These are phyloP conservation scores for Penicillium roqueforti DNA, from an alignment of 495 filamentous ascomycete genomes.

Conservation along the genomic window DNA sequence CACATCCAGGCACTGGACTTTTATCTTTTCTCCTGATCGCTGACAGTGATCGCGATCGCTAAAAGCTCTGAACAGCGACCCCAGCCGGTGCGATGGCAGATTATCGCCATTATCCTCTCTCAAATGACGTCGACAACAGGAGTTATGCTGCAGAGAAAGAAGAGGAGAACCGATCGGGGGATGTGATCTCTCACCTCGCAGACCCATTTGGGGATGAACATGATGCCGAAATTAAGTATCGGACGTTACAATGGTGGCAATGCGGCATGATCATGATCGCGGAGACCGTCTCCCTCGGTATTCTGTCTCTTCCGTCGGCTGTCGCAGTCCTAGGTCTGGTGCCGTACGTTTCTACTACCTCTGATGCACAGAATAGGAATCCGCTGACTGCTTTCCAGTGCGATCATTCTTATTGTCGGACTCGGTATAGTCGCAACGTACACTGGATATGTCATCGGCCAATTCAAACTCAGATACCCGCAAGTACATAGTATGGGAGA, in stretches of 20 bases:
- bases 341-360: conserved; percentile 14
- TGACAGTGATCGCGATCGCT: not conserved
- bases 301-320: conserved; percentile 54
- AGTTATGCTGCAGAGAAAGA: not conserved
- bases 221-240: conserved; percentile 28
- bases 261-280: conserved; percentile 53
- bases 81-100: not conserved
- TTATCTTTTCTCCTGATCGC: not conserved
- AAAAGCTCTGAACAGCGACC: not conserved
- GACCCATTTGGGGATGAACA: conserved; percentile 28
- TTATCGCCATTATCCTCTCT: not conserved
- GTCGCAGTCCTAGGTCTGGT: conserved; percentile 58
- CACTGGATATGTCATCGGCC: conserved; percentile 25
- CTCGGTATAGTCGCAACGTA: conserved; percentile 58
- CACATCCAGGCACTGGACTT: not conserved
- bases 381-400: conserved; percentile 5
- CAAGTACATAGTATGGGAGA: conserved; percentile 64
- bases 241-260: conserved; percentile 36
- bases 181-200: not conserved
- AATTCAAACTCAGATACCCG: conserved; percentile 25
- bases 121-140: not conserved
- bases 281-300: conserved; percentile 60
- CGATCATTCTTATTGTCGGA: conserved; percentile 48
- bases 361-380: too few species aligned
- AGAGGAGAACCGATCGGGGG: not conserved